A percentile compares a stretch with the other conserved stretches of the same genome.
These are phyloP conservation scores for Boletus reticuloceps DNA, from an alignment of 768 basidiomycete genomes.

Conservation along the genomic window DNA sequence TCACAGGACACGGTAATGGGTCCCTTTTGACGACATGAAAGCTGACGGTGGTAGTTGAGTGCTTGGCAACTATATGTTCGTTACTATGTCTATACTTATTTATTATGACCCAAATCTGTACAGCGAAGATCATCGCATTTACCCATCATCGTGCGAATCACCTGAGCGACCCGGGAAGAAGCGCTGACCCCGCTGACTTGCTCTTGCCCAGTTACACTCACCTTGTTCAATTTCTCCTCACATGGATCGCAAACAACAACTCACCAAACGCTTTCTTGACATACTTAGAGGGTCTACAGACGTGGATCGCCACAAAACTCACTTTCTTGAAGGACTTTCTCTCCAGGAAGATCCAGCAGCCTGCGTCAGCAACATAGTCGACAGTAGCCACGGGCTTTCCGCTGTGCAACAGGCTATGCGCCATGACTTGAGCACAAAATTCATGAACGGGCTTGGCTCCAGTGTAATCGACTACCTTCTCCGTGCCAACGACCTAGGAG, in stretches of 20 bases:
- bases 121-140: no score
- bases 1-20: no score
- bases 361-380: constrained; percentile 39
- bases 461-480: constrained; percentile 39
- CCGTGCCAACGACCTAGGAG: constrained; percentile 35
- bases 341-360: constrained; percentile 35
- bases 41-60: no score
- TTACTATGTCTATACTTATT: no score
- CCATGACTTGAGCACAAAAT: constrained; percentile 34
- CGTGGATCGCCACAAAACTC: constrained; percentile 26
- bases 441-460: constrained; percentile 43
- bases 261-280: constrained; percentile 35
- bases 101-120: no score
- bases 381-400: constrained; percentile 34
- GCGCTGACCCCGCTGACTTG: no score
- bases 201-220: no score
- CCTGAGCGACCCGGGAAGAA: no score
- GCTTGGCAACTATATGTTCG: no score
- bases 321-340: constrained; percentile 48
- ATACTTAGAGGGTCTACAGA: constrained; percentile 30
- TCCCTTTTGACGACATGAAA: no score
- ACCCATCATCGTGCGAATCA: no score
- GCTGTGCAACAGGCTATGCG: constrained; percentile 43
- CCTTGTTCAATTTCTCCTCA: background rate
- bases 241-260: constrained; percentile 25